Evolutionary conservation across 2,329 filamentous ascomycete genomes (phyloP), one percentile per base, ranked within the genome.

Genomic region (Monilinia vaccinii-corymbosi): DNA sequence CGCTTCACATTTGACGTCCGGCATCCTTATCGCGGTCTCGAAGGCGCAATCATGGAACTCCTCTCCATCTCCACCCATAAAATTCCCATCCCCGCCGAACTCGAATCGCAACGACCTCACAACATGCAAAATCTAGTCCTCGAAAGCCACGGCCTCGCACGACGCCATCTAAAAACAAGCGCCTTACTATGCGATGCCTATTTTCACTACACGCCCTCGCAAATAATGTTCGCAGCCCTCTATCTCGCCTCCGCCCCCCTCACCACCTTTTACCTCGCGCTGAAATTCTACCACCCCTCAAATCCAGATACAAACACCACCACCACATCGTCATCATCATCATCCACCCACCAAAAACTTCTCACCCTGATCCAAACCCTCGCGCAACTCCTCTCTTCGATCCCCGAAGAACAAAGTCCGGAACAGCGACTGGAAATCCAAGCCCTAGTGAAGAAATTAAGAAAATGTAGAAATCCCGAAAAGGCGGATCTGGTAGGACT

Each of bases 171-270:
- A 58, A 90, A 90, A 70, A 87, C 85, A 58, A 88, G 89, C 60
- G 89, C 91, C 0, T 77, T 96, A 55, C 81, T 97, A 63, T 96
- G 93, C 31, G 94, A 99, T 69, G 91, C 84, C n/a, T 97, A 97
- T 76, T 97, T 97, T 75, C 87, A 96, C 73, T 97, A 89, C 75
- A 93, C 93, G 0, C 94, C 94, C 0, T 88, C 89, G 28, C 94
- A 99, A 73, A 96, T 97, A 71, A 92, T 92, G 85, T 81, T 97
- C 62, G 87, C 90, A 0, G 85, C 92, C 0, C 75, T 97, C 32
- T 79, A 87, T 16, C 80, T 95, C 56, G 89, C 86, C 0, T 93
- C 97, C 71, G 75, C 78, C 45, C 82, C 80, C 0, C 75, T 94
- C 14, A 65, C 67, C 3, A 63, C 66, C 16, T 70, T 68, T 56